Conservation (phyloP, 2,329 filamentous ascomycete genomes). For the Herpotrichia juniperi region DNA sequence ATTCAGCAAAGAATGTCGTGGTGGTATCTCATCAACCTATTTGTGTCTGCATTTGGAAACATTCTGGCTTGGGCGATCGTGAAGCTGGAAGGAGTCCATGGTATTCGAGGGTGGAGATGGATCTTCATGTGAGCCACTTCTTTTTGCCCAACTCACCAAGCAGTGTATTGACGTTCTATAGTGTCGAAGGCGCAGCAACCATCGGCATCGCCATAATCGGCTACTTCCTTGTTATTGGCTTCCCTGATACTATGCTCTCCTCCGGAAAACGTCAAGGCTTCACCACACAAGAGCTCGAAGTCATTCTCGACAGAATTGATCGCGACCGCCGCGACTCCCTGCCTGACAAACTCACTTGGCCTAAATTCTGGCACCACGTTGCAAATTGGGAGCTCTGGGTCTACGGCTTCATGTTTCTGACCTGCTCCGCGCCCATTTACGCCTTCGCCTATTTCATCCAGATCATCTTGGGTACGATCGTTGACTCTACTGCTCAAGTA, state of each 20-base stretch:
- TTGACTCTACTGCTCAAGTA: conserved; percentile 28
- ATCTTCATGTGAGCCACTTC: conserved; percentile 24
- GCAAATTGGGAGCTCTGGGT: conserved; percentile 27
- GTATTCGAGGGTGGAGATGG: conserved; percentile 41
- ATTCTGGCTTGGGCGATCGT: conserved; percentile 46
- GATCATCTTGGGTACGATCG: conserved; percentile 30
- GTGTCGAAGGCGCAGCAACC: conserved; percentile 36
- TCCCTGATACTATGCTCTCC: conserved; percentile 35
- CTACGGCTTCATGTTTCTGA: conserved; percentile 29
- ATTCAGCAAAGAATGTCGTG: conserved; percentile 46
- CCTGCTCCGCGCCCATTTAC: conserved; percentile 26
- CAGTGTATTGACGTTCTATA: neutral
- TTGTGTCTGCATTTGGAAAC: conserved; percentile 32
- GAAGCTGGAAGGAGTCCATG: conserved; percentile 19
- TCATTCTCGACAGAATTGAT: conserved; percentile 31
- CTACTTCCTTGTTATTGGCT: conserved; percentile 50
- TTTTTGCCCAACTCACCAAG: neutral
- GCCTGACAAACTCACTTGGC: conserved; percentile 25
- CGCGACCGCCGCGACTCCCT: conserved; percentile 24
- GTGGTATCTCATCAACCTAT: conserved; percentile 41
- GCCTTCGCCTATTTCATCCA: conserved; percentile 31
- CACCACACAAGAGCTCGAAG: conserved; percentile 31
- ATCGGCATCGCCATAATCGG: conserved; percentile 34
- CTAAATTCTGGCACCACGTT: conserved; percentile 19
- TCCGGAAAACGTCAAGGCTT: conserved; percentile 25